These are phyloP conservation scores for Halophytophthora batemanensis DNA, from an alignment of 352 stramenopile genomes.

Conservation along the genomic window DNA sequence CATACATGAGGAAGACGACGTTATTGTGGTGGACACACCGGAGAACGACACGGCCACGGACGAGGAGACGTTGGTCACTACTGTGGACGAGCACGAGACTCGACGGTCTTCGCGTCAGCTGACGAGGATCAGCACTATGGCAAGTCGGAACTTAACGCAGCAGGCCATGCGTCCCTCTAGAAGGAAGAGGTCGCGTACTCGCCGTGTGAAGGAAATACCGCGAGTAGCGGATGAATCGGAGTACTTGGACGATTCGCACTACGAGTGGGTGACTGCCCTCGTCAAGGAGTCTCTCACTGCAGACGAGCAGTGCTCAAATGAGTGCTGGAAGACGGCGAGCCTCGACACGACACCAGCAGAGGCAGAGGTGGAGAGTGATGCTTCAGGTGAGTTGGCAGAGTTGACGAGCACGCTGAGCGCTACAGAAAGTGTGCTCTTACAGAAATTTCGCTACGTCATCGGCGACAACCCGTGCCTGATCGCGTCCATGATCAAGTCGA, in stretches of 20 bases:
- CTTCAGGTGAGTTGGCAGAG: not conserved
- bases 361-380: not conserved
- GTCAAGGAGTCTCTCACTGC: constrained; percentile 38
- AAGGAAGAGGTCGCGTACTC: constrained; percentile 19
- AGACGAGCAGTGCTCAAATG: constrained; percentile 30
- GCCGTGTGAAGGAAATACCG: constrained; percentile 23
- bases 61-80: constrained; percentile 10
- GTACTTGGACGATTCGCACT: constrained; percentile 65
- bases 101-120: constrained; percentile 55
- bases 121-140: constrained; percentile 55
- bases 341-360: not conserved
- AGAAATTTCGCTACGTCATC: constrained; percentile 51
- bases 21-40: constrained; percentile 4
- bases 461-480: constrained; percentile 72
- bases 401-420: constrained; percentile 9
- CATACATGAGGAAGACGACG: constrained; percentile 13
- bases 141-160: constrained; percentile 47
- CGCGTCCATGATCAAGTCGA: constrained; percentile 49
- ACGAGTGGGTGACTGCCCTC: constrained; percentile 31
- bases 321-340: constrained; percentile 37
- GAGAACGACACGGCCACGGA: constrained; percentile 18
- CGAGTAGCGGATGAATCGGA: constrained; percentile 50
- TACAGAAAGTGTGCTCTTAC: constrained; percentile 50
- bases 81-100: constrained; percentile 27
- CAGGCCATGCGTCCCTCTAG: constrained; percentile 21